Evolutionary conservation across 1,284 basidiomycete genomes (phyloP).

Genomic region (Leccinum fuscescens): DNA sequence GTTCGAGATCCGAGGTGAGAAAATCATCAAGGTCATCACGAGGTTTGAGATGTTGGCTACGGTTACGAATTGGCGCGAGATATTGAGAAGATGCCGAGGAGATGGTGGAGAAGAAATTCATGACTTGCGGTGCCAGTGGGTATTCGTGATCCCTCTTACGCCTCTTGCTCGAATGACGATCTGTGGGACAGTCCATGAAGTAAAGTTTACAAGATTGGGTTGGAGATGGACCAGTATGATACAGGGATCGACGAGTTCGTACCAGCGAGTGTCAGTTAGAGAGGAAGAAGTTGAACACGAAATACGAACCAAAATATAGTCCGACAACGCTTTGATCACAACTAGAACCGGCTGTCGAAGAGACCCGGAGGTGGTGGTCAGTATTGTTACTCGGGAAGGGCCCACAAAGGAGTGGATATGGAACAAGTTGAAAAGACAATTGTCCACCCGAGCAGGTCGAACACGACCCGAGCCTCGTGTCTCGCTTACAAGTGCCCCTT

Average conservation of each 20-base stretch:
- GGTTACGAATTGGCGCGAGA: constrained; percentile 50
- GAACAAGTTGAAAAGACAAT: constrained; percentile 21
- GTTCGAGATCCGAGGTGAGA: constrained; percentile 69
- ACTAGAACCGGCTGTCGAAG: constrained; percentile 25
- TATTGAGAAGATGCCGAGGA: constrained; percentile 42
- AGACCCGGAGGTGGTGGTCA: constrained; percentile 12
- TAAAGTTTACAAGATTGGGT: not conserved
- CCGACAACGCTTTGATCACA: constrained; percentile 24
- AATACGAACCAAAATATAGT: constrained; percentile 30
- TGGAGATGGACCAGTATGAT: not conserved
- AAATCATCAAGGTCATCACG: constrained; percentile 62
- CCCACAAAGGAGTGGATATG: constrained; percentile 22
- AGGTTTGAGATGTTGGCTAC: constrained; percentile 38
- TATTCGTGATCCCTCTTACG: constrained; percentile 40
- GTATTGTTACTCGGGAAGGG: constrained; percentile 9
- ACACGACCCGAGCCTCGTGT: constrained; percentile 23
- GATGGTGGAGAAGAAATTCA: constrained; percentile 49
- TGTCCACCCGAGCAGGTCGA: constrained; percentile 23
- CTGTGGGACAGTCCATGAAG: constrained; percentile 28
- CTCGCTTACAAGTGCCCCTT: constrained; percentile 22
- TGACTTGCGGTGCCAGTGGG: constrained; percentile 34
- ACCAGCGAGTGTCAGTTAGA: not conserved
- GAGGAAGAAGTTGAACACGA: constrained; percentile 19
- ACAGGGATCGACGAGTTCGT: no score
- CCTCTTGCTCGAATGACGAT: constrained; percentile 41